A percentile compares a stretch with the other conserved stretches of the same genome.
Conservation (phyloP, 805 yeast genomes). For the Hanseniaspora meyeri region DNA sequence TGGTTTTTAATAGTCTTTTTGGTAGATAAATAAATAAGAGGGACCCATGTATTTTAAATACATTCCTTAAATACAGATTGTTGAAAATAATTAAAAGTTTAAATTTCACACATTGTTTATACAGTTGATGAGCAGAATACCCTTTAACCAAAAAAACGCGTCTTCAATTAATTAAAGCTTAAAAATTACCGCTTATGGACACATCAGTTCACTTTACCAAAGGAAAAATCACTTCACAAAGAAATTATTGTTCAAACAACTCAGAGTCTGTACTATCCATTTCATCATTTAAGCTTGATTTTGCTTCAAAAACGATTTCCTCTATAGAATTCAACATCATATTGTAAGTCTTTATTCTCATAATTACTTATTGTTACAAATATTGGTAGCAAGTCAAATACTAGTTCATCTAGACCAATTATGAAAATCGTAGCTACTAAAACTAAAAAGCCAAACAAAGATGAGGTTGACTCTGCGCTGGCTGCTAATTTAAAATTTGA, state of each 20-base stretch:
- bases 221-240: too few relatives aligned
- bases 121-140: not conserved
- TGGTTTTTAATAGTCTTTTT: not conserved
- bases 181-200: constrained; percentile 3
- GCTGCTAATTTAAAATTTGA: too few relatives aligned
- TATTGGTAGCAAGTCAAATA: not conserved
- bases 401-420: not conserved
- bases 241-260: not conserved
- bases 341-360: not conserved
- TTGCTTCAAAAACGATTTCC: not conserved
- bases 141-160: not conserved
- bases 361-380: not conserved
- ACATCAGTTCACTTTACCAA: not conserved
- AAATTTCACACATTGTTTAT: too few relatives aligned
- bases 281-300: not conserved
- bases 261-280: not conserved
- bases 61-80: too few relatives aligned
- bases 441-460: not conserved
- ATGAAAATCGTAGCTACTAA: not conserved
- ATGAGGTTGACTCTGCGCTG: not conserved
- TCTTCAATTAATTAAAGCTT: not conserved
- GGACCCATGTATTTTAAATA: too few relatives aligned
- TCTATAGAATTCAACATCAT: not conserved
- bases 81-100: too few relatives aligned
- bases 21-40: too few relatives aligned